Evolutionary conservation across 2,329 filamentous ascomycete genomes (phyloP).

Genomic region (Sporothrix euskadiensis): DNA sequence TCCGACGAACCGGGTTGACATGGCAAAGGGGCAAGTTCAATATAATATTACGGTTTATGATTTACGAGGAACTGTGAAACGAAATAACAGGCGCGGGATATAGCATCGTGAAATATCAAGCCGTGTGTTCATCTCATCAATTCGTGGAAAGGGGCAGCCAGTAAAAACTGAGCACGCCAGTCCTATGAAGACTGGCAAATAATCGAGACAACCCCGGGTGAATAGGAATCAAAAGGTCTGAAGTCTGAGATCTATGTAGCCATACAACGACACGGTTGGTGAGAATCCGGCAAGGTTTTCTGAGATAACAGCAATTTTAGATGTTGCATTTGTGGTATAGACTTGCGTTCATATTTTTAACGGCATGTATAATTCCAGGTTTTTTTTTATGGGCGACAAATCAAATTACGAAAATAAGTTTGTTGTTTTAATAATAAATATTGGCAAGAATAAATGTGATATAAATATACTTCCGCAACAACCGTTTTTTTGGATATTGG

Average conservation of each 20-base stretch:
- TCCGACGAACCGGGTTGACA: background rate
- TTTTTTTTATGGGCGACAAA: background rate
- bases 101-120: background rate
- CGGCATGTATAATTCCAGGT: too few relatives aligned
- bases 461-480: background rate
- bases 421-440: background rate
- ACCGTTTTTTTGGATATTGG: too few relatives aligned
- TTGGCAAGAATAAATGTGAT: background rate
- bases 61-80: background rate
- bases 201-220: too few relatives aligned
- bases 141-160: background rate
- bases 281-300: too few relatives aligned
- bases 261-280: too few relatives aligned
- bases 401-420: background rate
- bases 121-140: background rate
- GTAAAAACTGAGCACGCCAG: background rate
- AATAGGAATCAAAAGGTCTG: background rate
- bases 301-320: too few relatives aligned
- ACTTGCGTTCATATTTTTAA: too few relatives aligned
- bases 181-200: too few relatives aligned
- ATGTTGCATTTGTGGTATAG: too few relatives aligned
- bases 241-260: background rate
- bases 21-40: background rate
- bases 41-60: background rate
- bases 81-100: background rate